Conservation (phyloP, 2,329 filamentous ascomycete genomes). For the Beauveria scarabaeidicola region DNA sequence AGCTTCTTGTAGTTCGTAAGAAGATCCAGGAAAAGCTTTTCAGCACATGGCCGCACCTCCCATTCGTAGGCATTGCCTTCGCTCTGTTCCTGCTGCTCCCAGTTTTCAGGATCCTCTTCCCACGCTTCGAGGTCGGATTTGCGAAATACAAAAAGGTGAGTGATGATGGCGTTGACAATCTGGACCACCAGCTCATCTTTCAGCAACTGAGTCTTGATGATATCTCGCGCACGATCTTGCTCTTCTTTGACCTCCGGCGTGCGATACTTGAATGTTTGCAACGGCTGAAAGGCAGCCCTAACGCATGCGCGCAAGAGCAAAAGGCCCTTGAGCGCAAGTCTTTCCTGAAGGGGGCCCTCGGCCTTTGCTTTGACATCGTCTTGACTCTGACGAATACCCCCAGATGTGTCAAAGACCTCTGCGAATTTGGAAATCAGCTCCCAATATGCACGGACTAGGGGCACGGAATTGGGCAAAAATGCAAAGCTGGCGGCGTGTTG, state of each 20-base stretch:
- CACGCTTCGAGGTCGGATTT: slow-evolving; percentile 80
- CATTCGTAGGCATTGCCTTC: slow-evolving; percentile 84
- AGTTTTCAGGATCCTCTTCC: slow-evolving; percentile 91
- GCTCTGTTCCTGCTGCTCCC: slow-evolving; percentile 84
- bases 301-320: slow-evolving; percentile 74
- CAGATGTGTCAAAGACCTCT: slow-evolving; percentile 58
- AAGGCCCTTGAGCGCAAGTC: slow-evolving; percentile 73
- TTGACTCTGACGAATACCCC: slow-evolving; percentile 39
- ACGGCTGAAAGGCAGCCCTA: slow-evolving; percentile 73
- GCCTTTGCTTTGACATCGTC: slow-evolving; percentile 39
- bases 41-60: slow-evolving; percentile 82
- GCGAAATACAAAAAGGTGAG: slow-evolving; percentile 80
- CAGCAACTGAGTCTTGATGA: slow-evolving; percentile 67
- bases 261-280: slow-evolving; percentile 76
- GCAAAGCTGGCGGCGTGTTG: slow-evolving; percentile 76
- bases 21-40: slow-evolving; percentile 88
- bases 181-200: slow-evolving; percentile 68
- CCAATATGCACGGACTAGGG: slow-evolving; percentile 80
- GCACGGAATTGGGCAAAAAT: slow-evolving; percentile 68
- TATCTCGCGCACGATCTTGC: slow-evolving; percentile 57
- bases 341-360: slow-evolving; percentile 62
- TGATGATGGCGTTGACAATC: slow-evolving; percentile 77
- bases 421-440: slow-evolving; percentile 68
- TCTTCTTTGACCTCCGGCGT: slow-evolving; percentile 67
- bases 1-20: slow-evolving; percentile 81